phyloP scores from a whole-genome alignment of 2,329 filamentous ascomycete genomes.

The Grosmannia clavigera region DNA sequence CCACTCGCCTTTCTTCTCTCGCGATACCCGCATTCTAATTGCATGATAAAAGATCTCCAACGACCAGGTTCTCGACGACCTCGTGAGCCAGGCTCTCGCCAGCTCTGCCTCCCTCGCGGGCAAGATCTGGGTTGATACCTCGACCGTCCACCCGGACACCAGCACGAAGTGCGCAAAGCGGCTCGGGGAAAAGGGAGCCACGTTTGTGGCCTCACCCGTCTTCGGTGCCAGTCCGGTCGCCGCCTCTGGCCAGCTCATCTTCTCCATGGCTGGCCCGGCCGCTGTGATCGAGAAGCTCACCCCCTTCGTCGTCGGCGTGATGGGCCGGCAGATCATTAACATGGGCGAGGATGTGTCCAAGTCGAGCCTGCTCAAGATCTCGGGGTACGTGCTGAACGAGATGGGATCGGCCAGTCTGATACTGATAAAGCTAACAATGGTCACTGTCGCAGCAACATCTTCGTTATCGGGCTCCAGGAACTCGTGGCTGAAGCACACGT shows the following conservation, averaged over 20 bases:
- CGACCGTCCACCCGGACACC: conserved; percentile 4
- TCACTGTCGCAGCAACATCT: background rate
- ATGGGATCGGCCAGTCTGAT: no score
- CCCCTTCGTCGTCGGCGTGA: conserved; percentile 1
- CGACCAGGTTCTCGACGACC: conserved; percentile 1
- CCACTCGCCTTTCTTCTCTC: background rate
- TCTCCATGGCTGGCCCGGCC: background rate
- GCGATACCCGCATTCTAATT: background rate
- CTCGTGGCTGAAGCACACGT: conserved; percentile 2
- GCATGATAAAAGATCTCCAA: background rate
- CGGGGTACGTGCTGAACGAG: background rate
- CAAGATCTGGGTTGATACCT: conserved; percentile 4
- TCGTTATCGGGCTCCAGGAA: conserved; percentile 1
- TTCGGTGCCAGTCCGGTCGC: conserved; percentile 2
- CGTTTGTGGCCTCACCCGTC: conserved; percentile 4
- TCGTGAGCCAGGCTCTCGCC: background rate
- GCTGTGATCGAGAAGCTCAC: background rate
- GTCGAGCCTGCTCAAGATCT: conserved; percentile 6
- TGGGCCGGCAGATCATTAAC: conserved; percentile 1
- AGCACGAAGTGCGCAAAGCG: background rate
- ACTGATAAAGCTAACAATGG: background rate
- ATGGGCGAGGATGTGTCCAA: conserved; percentile 4
- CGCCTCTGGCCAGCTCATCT: background rate
- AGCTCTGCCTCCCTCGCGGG: background rate
- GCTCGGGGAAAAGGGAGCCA: background rate